phyloP scores from a whole-genome alignment of 495 filamentous ascomycete species.

The Daldinia loculata region DNA sequence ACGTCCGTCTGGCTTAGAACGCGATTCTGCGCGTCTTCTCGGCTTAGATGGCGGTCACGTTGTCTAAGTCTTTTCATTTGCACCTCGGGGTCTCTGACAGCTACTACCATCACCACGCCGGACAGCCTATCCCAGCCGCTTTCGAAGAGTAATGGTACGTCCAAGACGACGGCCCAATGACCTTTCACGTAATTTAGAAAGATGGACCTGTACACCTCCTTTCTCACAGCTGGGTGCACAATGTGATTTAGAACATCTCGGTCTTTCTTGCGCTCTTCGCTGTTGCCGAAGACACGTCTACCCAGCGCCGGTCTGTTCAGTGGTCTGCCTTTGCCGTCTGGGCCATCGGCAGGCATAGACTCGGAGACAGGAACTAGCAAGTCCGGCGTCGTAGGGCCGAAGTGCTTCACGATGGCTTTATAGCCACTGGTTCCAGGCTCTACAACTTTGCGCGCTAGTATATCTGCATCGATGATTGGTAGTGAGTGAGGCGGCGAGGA shows the following conservation, averaged over 20 bases:
- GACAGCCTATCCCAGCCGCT: slow-evolving; percentile 79
- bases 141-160: slow-evolving; percentile 93
- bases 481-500: slow-evolving; percentile 79
- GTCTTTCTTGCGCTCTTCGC: slow-evolving; percentile 68
- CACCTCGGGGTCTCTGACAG: slow-evolving; percentile 72
- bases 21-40: slow-evolving; percentile 81
- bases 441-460: slow-evolving; percentile 89
- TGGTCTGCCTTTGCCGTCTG: slow-evolving; percentile 65
- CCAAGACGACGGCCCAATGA: slow-evolving; percentile 87
- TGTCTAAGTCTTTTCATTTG: slow-evolving; percentile 81
- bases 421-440: slow-evolving; percentile 87
- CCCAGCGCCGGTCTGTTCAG: slow-evolving; percentile 89
- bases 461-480: slow-evolving; percentile 94
- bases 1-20: slow-evolving; percentile 87
- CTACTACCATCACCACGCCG: slow-evolving; percentile 84
- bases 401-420: slow-evolving; percentile 78
- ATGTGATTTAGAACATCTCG: slow-evolving; percentile 83
- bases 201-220: slow-evolving; percentile 75
- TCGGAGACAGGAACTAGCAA: slow-evolving; percentile 68
- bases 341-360: slow-evolving; percentile 53
- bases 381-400: slow-evolving; percentile 81
- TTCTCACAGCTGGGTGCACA: slow-evolving; percentile 85
- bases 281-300: slow-evolving; percentile 81
- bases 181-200: slow-evolving; percentile 72
- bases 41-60: slow-evolving; percentile 74